These are phyloP conservation scores for Rhexocercosporidium sp. DNA, from an alignment of 2,329 filamentous ascomycete species.

Conservation along the genomic window DNA sequence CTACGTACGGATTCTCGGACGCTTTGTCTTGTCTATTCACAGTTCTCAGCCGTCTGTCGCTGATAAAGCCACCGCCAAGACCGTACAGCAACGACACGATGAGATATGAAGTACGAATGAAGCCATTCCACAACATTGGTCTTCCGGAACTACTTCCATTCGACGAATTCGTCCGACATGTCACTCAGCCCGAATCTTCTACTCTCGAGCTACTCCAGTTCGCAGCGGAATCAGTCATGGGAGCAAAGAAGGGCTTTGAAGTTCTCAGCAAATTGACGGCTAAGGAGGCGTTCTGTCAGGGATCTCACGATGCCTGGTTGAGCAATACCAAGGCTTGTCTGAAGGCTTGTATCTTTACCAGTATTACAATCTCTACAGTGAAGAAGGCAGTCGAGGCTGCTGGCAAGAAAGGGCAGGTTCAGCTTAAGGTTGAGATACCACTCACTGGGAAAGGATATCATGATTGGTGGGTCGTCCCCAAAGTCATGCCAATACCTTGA, in stretches of 20 bases:
- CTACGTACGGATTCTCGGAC: conserved; percentile 59
- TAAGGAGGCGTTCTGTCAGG: conserved; percentile 59
- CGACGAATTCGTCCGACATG: conserved; percentile 54
- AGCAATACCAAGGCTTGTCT: conserved; percentile 63
- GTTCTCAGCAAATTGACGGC: conserved; percentile 57
- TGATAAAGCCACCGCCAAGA: conserved; percentile 47
- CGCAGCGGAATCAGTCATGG: conserved; percentile 42
- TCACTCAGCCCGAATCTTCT: conserved; percentile 48
- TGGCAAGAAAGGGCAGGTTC: conserved; percentile 33
- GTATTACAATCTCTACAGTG: conserved; percentile 65
- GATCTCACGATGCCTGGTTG: conserved; percentile 66
- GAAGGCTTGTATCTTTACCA: conserved; percentile 73
- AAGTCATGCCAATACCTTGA: conserved; percentile 33
- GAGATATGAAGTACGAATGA: conserved; percentile 73
- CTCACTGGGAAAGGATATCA: conserved; percentile 61
- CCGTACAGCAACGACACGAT: conserved; percentile 62
- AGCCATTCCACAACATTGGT: conserved; percentile 66
- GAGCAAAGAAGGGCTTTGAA: conserved; percentile 60
- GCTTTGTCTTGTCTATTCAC: conserved; percentile 58
- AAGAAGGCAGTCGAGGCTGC: conserved; percentile 58
- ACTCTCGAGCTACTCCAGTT: conserved; percentile 42
- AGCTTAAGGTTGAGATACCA: conserved; percentile 58
- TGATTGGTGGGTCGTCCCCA: conserved; percentile 68
- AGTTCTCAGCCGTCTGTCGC: conserved; percentile 47
- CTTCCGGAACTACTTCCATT: conserved; percentile 62